Conservation (phyloP, 495 filamentous ascomycete genomes). For the Niebla homalea region DNA sequence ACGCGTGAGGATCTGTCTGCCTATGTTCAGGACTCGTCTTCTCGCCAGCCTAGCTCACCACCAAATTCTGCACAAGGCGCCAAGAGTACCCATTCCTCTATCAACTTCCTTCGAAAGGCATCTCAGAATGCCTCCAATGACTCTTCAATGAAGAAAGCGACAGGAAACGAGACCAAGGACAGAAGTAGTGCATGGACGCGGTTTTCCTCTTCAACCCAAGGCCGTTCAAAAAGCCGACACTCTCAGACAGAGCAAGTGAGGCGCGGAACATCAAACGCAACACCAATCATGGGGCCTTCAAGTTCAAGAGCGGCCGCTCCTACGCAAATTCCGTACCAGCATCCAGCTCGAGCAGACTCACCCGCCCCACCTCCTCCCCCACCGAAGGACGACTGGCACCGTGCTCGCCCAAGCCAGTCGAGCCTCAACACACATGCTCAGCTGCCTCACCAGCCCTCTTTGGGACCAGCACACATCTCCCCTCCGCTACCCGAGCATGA, state of each 20-base stretch:
- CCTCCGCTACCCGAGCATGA: neutral
- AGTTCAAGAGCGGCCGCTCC: neutral
- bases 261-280: constrained; percentile 1
- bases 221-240: constrained; percentile 3
- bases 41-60: constrained; percentile 2
- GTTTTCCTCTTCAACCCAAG: constrained; percentile 8
- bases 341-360: constrained; percentile 5
- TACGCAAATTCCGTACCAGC: neutral
- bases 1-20: constrained; percentile 5
- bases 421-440: neutral
- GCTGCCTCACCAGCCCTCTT: neutral
- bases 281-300: neutral
- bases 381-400: constrained; percentile 16
- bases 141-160: neutral
- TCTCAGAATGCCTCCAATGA: neutral
- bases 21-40: constrained; percentile 8
- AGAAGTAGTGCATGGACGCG: constrained; percentile 10
- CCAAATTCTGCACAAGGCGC: neutral
- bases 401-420: constrained; percentile 1
- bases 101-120: neutral
- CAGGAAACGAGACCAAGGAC: neutral
- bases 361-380: constrained; percentile 17
- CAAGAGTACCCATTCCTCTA: neutral
- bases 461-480: neutral
- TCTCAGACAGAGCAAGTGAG: neutral